Conservation (phyloP, 106 monocot species). For the Dendrobium huoshanense region DNA sequence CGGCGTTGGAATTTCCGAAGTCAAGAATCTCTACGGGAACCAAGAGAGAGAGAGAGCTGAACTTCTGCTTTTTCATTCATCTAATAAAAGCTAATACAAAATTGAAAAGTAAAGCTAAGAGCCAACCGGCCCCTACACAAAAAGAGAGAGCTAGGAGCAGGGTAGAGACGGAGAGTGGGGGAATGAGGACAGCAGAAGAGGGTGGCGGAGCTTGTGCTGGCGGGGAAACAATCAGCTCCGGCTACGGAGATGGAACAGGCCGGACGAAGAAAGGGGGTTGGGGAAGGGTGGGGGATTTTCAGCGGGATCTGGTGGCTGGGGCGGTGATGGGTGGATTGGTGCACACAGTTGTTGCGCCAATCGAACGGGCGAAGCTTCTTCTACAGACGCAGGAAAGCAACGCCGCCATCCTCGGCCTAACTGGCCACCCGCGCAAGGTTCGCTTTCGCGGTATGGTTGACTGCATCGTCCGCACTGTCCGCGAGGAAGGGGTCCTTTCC, state of each 20-base stretch:
- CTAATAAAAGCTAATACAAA: no score
- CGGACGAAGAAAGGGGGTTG: constrained; percentile 5
- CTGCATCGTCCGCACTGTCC: constrained; percentile 74
- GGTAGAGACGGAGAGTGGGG: not conserved
- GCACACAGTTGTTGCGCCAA: constrained; percentile 96
- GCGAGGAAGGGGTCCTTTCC: constrained; percentile 85
- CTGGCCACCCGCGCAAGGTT: constrained; percentile 19
- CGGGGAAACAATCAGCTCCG: not conserved
- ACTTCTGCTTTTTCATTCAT: no score
- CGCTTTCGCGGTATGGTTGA: constrained; percentile 82
- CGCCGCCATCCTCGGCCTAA: constrained; percentile 66
- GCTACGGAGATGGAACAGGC: not conserved
- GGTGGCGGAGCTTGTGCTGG: not conserved
- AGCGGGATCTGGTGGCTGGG: constrained; percentile 81
- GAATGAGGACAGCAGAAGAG: not conserved
- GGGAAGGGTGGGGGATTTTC: constrained; percentile 46
- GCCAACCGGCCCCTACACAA: no score
- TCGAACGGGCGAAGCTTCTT: constrained; percentile 91
- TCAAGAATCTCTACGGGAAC: not conserved
- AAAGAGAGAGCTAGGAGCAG: not conserved
- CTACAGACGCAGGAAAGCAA: constrained; percentile 98
- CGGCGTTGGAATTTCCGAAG: not conserved
- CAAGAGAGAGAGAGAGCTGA: no score
- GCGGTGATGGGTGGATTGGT: constrained; percentile 89
- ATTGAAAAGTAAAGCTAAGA: no score